A percentile compares a stretch with the other conserved stretches of the same genome.
These are phyloP conservation scores for Nothomitra cinnamomea DNA, from an alignment of 2,329 filamentous ascomycete species.

Conservation along the genomic window DNA sequence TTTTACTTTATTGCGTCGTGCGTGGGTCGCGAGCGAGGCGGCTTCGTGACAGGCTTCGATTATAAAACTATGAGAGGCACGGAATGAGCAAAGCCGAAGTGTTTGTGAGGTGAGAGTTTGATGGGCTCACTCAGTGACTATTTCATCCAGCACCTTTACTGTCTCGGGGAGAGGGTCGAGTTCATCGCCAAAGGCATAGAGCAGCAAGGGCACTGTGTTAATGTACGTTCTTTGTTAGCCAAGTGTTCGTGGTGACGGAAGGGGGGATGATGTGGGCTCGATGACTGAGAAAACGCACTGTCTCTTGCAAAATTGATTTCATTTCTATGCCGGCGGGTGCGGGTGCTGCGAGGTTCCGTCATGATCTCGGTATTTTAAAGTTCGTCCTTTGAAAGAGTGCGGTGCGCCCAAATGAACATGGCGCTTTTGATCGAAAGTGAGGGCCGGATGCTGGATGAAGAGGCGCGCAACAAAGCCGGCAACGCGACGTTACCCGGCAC, in stretches of 20 bases:
- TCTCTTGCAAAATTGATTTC: conserved; percentile 67
- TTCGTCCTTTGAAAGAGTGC: conserved; percentile 5
- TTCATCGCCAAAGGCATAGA: conserved; percentile 68
- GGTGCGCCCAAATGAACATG: background rate
- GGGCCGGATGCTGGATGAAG: background rate
- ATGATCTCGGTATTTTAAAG: conserved; percentile 16
- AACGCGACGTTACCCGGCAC: background rate
- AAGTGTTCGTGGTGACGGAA: background rate
- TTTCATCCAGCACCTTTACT: conserved; percentile 77
- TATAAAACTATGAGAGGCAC: conserved; percentile 47
- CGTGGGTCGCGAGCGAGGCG: conserved; percentile 67
- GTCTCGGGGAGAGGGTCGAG: conserved; percentile 66
- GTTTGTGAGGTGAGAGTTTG: background rate
- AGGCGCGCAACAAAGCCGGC: too few relatives aligned
- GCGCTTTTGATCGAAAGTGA: background rate
- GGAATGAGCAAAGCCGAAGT: background rate
- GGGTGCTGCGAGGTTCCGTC: conserved; percentile 56
- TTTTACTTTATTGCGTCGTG: conserved; percentile 89
- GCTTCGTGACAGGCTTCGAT: conserved; percentile 86
- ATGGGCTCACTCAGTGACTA: conserved; percentile 53
- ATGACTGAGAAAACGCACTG: conserved; percentile 35
- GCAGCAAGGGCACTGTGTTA: conserved; percentile 47
- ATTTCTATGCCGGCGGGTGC: conserved; percentile 63
- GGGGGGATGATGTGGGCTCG: background rate
- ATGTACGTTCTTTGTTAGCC: conserved; percentile 8